These are phyloP conservation scores for Yamadazyma nakazawae DNA, from an alignment of 805 yeast genomes.

Conservation along the genomic window DNA sequence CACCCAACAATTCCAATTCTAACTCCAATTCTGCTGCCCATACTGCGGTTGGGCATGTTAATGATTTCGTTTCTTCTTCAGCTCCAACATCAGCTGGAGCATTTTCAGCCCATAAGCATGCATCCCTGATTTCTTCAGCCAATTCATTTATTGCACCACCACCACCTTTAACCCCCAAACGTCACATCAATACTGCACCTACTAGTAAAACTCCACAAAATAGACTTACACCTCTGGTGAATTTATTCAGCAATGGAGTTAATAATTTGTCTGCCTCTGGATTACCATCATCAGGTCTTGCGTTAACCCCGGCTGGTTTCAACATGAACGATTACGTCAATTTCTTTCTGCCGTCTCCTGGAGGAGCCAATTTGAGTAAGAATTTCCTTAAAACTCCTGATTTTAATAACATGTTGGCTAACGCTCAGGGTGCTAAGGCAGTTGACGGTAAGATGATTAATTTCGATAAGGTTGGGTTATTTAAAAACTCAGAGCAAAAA, in stretches of 20 bases:
- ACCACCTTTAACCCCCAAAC: conserved; percentile 40
- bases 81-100: conserved; percentile 29
- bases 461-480: conserved; percentile 37
- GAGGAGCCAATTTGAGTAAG: conserved; percentile 17
- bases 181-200: conserved; percentile 20
- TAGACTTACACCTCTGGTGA: conserved; percentile 39
- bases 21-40: not conserved
- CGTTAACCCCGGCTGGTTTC: conserved; percentile 62
- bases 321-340: conserved; percentile 83
- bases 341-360: conserved; percentile 71
- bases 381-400: conserved; percentile 41
- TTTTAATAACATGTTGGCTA: conserved; percentile 29
- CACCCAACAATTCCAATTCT: not conserved
- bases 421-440: conserved; percentile 15
- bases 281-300: conserved; percentile 41
- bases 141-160: conserved; percentile 38
- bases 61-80: conserved; percentile 11
- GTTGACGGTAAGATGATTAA: conserved; percentile 45
- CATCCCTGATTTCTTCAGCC: conserved; percentile 15
- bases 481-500: conserved; percentile 9
- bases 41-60: not conserved
- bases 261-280: conserved; percentile 15
- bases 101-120: conserved; percentile 11
- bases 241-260: conserved; percentile 21
- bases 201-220: conserved; percentile 38